Evolutionary conservation across 2,329 filamentous ascomycete genomes (phyloP).

Genomic region (Thelonectria rubi): DNA sequence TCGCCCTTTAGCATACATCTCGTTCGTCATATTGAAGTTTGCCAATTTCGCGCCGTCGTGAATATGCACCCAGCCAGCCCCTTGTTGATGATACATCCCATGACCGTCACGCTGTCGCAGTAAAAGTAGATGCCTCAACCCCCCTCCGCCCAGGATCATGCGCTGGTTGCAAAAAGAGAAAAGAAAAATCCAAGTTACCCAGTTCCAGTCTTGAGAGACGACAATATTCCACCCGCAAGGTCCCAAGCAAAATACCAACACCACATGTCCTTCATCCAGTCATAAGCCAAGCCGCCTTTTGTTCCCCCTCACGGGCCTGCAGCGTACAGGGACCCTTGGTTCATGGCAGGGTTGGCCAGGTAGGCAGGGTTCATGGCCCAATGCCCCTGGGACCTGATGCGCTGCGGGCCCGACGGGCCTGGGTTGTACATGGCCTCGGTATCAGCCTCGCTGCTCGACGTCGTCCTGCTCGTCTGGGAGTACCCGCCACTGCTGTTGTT

Average conservation of each 20-base stretch:
- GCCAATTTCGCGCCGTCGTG: slow-evolving; percentile 19
- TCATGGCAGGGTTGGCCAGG: slow-evolving; percentile 23
- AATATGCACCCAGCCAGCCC: slow-evolving; percentile 7
- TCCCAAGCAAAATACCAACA: slow-evolving; percentile 9
- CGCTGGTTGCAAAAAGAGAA: slow-evolving; percentile 4
- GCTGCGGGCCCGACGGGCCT: slow-evolving; percentile 36
- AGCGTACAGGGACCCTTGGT: slow-evolving; percentile 34
- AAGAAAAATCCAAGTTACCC: neutral
- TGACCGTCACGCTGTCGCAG: slow-evolving; percentile 7
- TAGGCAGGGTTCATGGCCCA: slow-evolving; percentile 39
- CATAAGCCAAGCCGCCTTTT: neutral
- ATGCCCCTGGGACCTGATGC: slow-evolving; percentile 30
- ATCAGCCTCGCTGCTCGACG: slow-evolving; percentile 44
- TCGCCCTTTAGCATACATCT: slow-evolving; percentile 17
- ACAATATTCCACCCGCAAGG: slow-evolving; percentile 7
- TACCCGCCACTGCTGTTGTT: slow-evolving; percentile 48
- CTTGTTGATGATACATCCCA: slow-evolving; percentile 17
- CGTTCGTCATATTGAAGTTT: slow-evolving; percentile 11
- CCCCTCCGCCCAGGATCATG: slow-evolving; percentile 2
- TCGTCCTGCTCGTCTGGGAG: slow-evolving; percentile 48
- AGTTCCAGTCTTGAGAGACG: slow-evolving; percentile 3
- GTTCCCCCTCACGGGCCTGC: slow-evolving; percentile 30
- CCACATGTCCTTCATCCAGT: slow-evolving; percentile 3
- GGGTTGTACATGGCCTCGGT: slow-evolving; percentile 34
- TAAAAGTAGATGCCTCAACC: slow-evolving; percentile 18